These are phyloP conservation scores for Zelonia costaricensis DNA, from an alignment of 208 protist species.

Conservation along the genomic window DNA sequence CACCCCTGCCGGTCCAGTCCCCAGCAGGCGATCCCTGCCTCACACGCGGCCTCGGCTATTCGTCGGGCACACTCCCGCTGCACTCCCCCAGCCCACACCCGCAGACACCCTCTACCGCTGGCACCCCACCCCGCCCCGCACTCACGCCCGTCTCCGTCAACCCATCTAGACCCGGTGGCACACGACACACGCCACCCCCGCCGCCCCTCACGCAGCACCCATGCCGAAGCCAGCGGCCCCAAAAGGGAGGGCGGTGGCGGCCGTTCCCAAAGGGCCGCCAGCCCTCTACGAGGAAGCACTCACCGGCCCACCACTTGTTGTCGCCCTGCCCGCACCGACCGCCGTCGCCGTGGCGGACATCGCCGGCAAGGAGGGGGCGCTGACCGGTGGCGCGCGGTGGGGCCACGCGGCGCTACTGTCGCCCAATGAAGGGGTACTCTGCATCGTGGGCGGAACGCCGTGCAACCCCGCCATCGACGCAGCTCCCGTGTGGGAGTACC, in stretches of 20 bases:
- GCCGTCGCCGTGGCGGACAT: background rate
- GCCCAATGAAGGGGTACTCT: constrained; percentile 17
- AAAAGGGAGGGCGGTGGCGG: constrained; percentile 3
- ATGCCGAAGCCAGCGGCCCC: constrained; percentile 13
- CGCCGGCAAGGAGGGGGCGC: background rate
- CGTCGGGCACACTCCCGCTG: too few relatives aligned
- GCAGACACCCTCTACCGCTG: too few relatives aligned
- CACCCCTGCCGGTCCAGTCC: too few relatives aligned
- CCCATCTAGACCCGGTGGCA: too few relatives aligned
- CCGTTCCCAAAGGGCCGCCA: constrained; percentile 8
- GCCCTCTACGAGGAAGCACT: constrained; percentile 24
- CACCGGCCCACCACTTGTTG: constrained; percentile 11
- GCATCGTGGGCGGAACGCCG: constrained; percentile 14
- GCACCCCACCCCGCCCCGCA: too few relatives aligned
- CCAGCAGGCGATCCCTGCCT: too few relatives aligned
- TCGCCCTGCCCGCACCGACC: constrained; percentile 5
- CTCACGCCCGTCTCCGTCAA: too few relatives aligned
- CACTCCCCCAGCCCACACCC: too few relatives aligned
- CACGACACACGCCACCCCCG: background rate
- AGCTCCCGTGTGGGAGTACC: constrained; percentile 12
- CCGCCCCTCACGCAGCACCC: too few relatives aligned
- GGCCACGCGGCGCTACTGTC: constrained; percentile 20
- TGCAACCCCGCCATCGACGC: too few relatives aligned
- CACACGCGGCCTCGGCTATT: too few relatives aligned
- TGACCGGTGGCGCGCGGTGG: constrained; percentile 16